These are phyloP conservation scores for Cryptosporidium andersoni DNA, from an alignment of 169 alveolate genomes.

Conservation along the genomic window DNA sequence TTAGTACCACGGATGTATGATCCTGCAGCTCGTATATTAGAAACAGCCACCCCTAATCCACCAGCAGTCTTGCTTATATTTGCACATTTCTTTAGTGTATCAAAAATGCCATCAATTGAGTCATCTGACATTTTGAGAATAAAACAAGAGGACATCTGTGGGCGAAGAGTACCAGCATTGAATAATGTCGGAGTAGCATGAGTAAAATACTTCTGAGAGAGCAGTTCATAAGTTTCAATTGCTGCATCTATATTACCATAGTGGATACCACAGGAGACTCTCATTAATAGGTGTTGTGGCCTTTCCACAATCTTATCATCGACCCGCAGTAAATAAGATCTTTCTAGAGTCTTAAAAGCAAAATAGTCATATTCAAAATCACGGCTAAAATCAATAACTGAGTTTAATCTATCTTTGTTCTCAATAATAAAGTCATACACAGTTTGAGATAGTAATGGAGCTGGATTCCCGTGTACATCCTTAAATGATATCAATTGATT, in stretches of 20 bases:
- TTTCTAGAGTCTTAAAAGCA: slow-evolving; percentile 97
- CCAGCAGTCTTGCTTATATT: slow-evolving; percentile 97
- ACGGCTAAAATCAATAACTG: slow-evolving; percentile 89
- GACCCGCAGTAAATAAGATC: slow-evolving; percentile 89
- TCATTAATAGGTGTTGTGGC: slow-evolving; percentile 98
- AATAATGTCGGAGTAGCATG: slow-evolving; percentile 99
- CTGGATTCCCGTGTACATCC: slow-evolving; percentile 89
- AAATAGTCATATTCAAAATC: slow-evolving; percentile 96
- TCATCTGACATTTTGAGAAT: slow-evolving; percentile 93
- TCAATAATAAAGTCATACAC: slow-evolving; percentile 88
- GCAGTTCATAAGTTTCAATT: slow-evolving; percentile 90
- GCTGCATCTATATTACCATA: slow-evolving; percentile 93
- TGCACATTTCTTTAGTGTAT: slow-evolving; percentile 94
- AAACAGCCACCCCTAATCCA: slow-evolving; percentile 97
- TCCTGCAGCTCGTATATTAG: slow-evolving; percentile 93
- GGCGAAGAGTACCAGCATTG: slow-evolving; percentile 95
- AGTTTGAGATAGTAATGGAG: slow-evolving; percentile 90
- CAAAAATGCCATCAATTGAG: slow-evolving; percentile 97
- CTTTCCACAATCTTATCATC: slow-evolving; percentile 93
- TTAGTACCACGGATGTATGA: slow-evolving; percentile 97
- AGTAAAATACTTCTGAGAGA: slow-evolving; percentile 95
- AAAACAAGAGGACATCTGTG: slow-evolving; percentile 97
- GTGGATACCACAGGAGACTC: slow-evolving; percentile 97
- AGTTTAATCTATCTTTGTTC: slow-evolving; percentile 85
- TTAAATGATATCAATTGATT: slow-evolving; percentile 79